phyloP scores from a whole-genome alignment of 176 grass and related monocot genomes.

The maize (Zea mays) region Zm-B73-REFERENCE-NAM-5.0 NC_050104.1:37164001-37164500 shows the following conservation, averaged over 20 bases:
- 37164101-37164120: slow-evolving; percentile 37
- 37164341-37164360: slow-evolving; percentile 50
- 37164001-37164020: slow-evolving; percentile 97
- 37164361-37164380: slow-evolving; percentile 78
- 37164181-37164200: slow-evolving; percentile 82
- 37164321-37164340: slow-evolving; percentile 7
- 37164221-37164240: slow-evolving; percentile 73
- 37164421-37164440: slow-evolving; percentile 96
- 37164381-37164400: slow-evolving; percentile 75
- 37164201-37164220: slow-evolving; percentile 81
- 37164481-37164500: background rate
- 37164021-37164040: slow-evolving; percentile 91
- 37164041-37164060: slow-evolving; percentile 78
- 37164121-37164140: slow-evolving; percentile 4
- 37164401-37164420: slow-evolving; percentile 72
- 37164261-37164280: slow-evolving; percentile 48
- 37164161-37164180: slow-evolving; percentile 1
- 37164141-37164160: slow-evolving; percentile 1
- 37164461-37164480: slow-evolving; percentile 34
- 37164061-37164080: slow-evolving; percentile 73
- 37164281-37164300: slow-evolving; percentile 27
- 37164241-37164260: slow-evolving; percentile 72
- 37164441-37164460: slow-evolving; percentile 60
- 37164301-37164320: slow-evolving; percentile 16
- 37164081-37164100: slow-evolving; percentile 76